A percentile compares a stretch with the other conserved stretches of the same genome.
phyloP scores from a whole-genome alignment of 805 yeast species.

The Saccharomycopsis vini region DNA sequence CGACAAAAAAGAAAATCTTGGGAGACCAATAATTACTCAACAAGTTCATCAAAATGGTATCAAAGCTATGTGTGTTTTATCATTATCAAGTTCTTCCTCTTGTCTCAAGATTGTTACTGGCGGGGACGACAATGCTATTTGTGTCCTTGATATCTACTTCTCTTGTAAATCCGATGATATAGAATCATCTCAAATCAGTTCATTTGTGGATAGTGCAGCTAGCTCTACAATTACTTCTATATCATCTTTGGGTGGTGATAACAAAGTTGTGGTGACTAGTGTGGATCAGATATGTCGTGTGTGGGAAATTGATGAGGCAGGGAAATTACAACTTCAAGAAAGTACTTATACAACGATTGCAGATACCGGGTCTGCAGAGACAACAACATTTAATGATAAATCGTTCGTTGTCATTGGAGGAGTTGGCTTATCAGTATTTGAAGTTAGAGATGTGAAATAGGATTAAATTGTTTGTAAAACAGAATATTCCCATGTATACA shows the following conservation, averaged over 20 bases:
- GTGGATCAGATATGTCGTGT: constrained; percentile 73
- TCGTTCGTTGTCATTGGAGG: constrained; percentile 57
- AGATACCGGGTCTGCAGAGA: constrained; percentile 73
- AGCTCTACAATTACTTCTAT: constrained; percentile 79
- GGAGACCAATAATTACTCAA: constrained; percentile 28
- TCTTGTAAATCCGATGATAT: constrained; percentile 24
- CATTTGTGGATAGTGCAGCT: constrained; percentile 48
- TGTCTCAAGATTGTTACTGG: constrained; percentile 51
- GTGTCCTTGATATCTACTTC: constrained; percentile 29
- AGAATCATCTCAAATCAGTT: constrained; percentile 16
- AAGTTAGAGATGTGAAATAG: too few species aligned
- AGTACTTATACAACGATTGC: constrained; percentile 71
- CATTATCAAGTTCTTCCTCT: not conserved
- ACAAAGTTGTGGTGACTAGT: constrained; percentile 46
- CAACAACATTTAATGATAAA: constrained; percentile 24
- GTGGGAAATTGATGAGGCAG: constrained; percentile 42
- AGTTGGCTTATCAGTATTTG: constrained; percentile 63
- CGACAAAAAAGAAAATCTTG: not conserved
- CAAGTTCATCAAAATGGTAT: constrained; percentile 81
- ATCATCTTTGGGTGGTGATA: constrained; percentile 25
- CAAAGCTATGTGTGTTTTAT: constrained; percentile 40
- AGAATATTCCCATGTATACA: too few species aligned
- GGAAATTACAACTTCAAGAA: constrained; percentile 26
- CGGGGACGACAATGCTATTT: constrained; percentile 80
- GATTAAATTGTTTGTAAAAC: too few species aligned